Conservation (phyloP, 139 green algal genomes). For the Desmodesmus armatus region DNA sequence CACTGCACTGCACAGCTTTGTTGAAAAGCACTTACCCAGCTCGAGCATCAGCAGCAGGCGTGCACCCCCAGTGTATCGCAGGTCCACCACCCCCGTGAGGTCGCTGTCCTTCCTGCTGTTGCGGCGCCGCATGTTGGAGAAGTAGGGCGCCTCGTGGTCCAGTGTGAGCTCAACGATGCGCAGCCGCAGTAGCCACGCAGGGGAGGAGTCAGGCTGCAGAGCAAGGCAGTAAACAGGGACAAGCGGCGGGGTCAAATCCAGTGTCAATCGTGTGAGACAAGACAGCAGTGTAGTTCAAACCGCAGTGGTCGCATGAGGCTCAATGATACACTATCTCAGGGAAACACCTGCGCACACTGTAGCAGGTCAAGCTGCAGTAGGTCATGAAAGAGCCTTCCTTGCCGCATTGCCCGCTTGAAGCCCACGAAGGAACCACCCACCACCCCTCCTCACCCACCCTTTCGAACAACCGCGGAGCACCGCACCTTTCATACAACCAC, state of each 20-base stretch:
- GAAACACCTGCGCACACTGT: no score
- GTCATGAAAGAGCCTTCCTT: constrained; percentile 75
- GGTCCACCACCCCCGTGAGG: constrained; percentile 86
- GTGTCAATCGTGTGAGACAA: no score
- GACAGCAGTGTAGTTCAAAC: neutral
- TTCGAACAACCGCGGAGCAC: no score
- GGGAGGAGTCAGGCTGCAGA: constrained; percentile 57
- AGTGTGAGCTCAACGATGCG: constrained; percentile 94
- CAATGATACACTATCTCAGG: no score
- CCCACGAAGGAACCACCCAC: no score
- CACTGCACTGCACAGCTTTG: no score
- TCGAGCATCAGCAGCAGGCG: constrained; percentile 94
- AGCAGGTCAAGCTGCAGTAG: constrained; percentile 94
- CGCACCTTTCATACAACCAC: no score
- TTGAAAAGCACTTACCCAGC: constrained; percentile 73
- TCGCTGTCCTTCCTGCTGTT: constrained; percentile 85
- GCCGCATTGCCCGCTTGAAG: no score
- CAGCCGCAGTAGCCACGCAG: constrained; percentile 79
- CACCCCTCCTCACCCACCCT: no score
- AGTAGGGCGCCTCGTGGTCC: constrained; percentile 94
- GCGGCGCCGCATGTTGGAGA: constrained; percentile 91
- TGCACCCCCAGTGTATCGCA: constrained; percentile 93
- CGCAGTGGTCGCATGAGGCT: constrained; percentile 73
- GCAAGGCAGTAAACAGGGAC: no score
- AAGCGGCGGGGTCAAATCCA: no score